phyloP scores from a whole-genome alignment of 768 basidiomycete species.

The Leccinellum rugosiceps region DNA sequence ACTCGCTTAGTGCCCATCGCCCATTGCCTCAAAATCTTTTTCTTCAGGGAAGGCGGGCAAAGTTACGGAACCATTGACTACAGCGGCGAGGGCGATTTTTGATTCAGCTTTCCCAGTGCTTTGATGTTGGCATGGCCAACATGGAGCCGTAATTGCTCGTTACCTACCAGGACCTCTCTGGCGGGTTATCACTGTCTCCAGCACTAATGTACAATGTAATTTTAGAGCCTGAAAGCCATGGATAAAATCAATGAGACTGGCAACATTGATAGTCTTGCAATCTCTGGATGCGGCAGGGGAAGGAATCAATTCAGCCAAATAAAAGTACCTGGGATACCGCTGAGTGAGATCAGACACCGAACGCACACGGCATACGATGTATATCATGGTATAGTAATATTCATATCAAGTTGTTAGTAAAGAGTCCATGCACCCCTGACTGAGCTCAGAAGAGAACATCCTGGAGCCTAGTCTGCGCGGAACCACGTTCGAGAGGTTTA shows the following conservation, averaged over 20 bases:
- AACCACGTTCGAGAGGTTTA: slow-evolving; percentile 61
- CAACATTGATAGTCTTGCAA: background rate
- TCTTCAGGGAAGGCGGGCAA: background rate
- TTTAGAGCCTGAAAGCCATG: background rate
- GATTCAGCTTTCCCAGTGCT: background rate
- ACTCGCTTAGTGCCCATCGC: slow-evolving; percentile 34
- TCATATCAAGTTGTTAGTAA: background rate
- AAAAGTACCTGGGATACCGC: background rate
- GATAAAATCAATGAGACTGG: background rate
- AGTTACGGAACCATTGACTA: background rate
- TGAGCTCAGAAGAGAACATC: slow-evolving; percentile 46
- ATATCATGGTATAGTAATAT: background rate
- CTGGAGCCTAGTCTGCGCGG: slow-evolving; percentile 57
- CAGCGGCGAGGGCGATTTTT: background rate
- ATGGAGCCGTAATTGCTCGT: background rate
- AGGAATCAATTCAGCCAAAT: too few relatives aligned
- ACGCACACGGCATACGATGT: background rate
- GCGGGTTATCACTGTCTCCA: background rate
- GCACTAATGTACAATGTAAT: background rate
- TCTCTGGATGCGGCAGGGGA: too few relatives aligned
- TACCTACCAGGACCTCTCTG: background rate
- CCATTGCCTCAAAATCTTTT: background rate
- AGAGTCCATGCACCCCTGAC: background rate
- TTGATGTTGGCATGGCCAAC: background rate
- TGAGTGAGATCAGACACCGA: background rate